Evolutionary conservation across 140 eudicot genomes (phyloP).

Genomic region (Ambrosia hybrid): DNA sequence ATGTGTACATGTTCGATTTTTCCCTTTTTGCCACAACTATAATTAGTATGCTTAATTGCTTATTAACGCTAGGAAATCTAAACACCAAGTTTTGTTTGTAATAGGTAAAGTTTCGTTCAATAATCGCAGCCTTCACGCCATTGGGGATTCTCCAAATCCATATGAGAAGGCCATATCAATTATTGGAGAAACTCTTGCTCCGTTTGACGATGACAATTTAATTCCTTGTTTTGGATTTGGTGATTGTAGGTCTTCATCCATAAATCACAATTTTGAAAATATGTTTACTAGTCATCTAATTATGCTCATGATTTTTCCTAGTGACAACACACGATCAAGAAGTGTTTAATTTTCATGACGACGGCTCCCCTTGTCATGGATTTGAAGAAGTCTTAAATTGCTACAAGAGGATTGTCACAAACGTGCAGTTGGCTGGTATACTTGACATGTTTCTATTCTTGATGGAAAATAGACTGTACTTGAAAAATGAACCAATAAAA

Average conservation of each 20-base stretch:
- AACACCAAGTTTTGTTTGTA: slow-evolving; percentile 13
- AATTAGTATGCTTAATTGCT: background rate
- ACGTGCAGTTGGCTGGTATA: no score
- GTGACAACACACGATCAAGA: slow-evolving; percentile 72
- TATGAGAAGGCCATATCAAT: slow-evolving; percentile 79
- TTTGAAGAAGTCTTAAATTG: slow-evolving; percentile 80
- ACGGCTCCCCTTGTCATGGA: slow-evolving; percentile 75
- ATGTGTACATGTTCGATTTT: slow-evolving; percentile 1
- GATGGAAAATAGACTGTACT: no score
- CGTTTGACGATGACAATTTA: slow-evolving; percentile 79
- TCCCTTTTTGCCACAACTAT: background rate
- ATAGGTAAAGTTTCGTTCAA: slow-evolving; percentile 66
- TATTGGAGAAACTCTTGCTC: slow-evolving; percentile 74
- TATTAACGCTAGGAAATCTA: slow-evolving; percentile 11
- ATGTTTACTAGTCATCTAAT: background rate
- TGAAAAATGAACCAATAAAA: slow-evolving; percentile 5
- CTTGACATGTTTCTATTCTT: no score
- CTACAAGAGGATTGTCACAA: slow-evolving; percentile 32
- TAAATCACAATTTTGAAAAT: background rate
- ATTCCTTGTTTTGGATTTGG: slow-evolving; percentile 92
- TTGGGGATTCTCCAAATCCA: slow-evolving; percentile 66
- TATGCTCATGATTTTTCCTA: slow-evolving; percentile 15
- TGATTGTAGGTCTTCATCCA: slow-evolving; percentile 47
- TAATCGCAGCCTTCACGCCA: slow-evolving; percentile 67
- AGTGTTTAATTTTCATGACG: slow-evolving; percentile 75